Base-by-base conservation (phyloP, 2,329 filamentous ascomycete genomes). In the Aspergillus ustus region DNA sequence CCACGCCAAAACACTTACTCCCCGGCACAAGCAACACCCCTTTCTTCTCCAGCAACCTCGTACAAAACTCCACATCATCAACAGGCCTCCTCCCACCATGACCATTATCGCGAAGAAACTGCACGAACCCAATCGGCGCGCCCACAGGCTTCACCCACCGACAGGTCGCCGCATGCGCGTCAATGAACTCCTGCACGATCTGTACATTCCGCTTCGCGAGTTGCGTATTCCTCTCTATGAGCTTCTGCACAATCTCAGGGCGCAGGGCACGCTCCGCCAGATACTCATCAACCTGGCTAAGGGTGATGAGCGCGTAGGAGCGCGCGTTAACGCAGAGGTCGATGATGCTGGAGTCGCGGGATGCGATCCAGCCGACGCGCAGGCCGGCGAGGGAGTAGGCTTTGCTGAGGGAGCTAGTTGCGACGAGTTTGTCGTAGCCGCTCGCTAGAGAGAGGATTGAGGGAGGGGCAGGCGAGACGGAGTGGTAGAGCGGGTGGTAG, bases 251-350 rank as follows among this genome's bases (percentile, higher is more conserved):
- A n/a, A 89, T 88, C 37, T 81, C 78, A 1, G 85, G 79, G 11
- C 85, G 85, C 7, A 97, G 79, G 0, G 93, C 92, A 70, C 89
- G 94, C 29, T 85, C 84, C 2, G 92, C 93, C 9, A 96, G 82
- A 53, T 86, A 84, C 72, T 96, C 91, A 73, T 96, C 92, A 5
- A 97, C 79, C 70, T 89, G 87, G n/a, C 90, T 91, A 0, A 96
- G 91, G 44, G 89, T 91, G 69, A 96, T 96, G 28, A 91, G 93
- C 3, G 91, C 95, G 80, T 95, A 96, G 74, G 95, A 89, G 45
- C 92, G 83, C 1, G 88, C 88, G 15, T 80, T 77, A 9, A 88
- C 87, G 64, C 91, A 82, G 15, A 83, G 80, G 54, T 88, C 84
- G 57, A 94, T 83, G 60, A 96, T 82, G 0, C 79, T 77, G 4